These are phyloP conservation scores for Thraustotheca clavata DNA, from an alignment of 352 stramenopile species.

Conservation along the genomic window DNA sequence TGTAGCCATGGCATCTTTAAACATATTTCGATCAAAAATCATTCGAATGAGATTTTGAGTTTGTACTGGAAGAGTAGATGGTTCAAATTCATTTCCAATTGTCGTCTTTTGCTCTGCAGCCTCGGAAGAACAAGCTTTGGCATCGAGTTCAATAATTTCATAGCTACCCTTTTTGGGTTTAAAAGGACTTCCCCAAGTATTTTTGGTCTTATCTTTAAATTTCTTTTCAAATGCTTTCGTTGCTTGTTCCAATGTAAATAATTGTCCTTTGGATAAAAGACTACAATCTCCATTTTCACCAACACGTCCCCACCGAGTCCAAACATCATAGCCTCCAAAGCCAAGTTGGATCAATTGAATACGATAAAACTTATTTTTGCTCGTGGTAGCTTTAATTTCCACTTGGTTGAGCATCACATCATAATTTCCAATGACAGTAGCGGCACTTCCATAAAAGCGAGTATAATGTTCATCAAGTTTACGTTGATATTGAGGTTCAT, in stretches of 20 bases:
- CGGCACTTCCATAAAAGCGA: background rate
- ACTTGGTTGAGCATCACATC: slow-evolving; percentile 30
- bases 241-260: background rate
- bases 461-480: background rate
- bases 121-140: background rate
- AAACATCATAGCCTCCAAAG: slow-evolving; percentile 22
- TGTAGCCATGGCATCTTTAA: slow-evolving; percentile 22
- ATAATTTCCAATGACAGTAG: slow-evolving; percentile 8
- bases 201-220: slow-evolving; percentile 31
- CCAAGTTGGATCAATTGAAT: slow-evolving; percentile 20
- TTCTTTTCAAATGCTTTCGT: slow-evolving; percentile 22
- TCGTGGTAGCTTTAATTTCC: slow-evolving; percentile 24
- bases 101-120: background rate
- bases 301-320: slow-evolving; percentile 26
- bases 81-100: background rate
- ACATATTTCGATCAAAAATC: slow-evolving; percentile 34
- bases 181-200: slow-evolving; percentile 25
- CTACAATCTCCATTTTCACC: slow-evolving; percentile 22
- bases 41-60: slow-evolving; percentile 27
- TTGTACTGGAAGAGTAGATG: slow-evolving; percentile 22
- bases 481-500: background rate
- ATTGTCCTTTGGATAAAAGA: slow-evolving; percentile 12
- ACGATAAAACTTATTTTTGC: slow-evolving; percentile 37
- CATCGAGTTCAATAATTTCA: slow-evolving; percentile 28
- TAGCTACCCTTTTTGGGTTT: slow-evolving; percentile 27